Percentiles rank a stretch among this genome's conserved stretches.
These are phyloP conservation scores for Oenanthe javanica DNA, from an alignment of 140 eudicot genomes.

Conservation along the genomic window DNA sequence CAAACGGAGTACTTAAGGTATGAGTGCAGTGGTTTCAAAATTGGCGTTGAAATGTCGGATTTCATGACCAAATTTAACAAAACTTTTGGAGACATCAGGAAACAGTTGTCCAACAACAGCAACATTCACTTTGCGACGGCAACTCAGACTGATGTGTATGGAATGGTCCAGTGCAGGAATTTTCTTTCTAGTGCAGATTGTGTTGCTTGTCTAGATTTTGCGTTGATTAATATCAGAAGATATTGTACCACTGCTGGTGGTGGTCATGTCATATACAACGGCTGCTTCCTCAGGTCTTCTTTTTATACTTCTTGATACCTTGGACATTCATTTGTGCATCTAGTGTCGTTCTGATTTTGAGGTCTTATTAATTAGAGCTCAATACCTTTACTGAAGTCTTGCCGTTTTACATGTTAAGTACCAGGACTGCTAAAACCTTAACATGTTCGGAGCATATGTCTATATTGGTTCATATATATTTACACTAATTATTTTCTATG, in stretches of 20 bases:
- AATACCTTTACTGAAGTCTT: too few relatives aligned
- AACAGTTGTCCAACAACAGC: too few relatives aligned
- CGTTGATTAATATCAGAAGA: neutral
- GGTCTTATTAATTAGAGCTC: neutral
- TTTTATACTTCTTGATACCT: too few relatives aligned
- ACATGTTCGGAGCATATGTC: too few relatives aligned
- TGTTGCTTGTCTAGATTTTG: neutral
- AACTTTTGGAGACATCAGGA: too few relatives aligned
- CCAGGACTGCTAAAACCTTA: too few relatives aligned
- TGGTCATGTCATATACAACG: neutral
- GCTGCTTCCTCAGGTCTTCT: constrained; percentile 8
- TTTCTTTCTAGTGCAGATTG: neutral
- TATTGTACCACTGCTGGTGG: neutral
- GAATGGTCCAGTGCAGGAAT: constrained; percentile 2
- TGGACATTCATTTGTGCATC: too few relatives aligned
- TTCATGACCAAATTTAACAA: too few relatives aligned
- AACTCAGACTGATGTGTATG: neutral
- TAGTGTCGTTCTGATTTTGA: neutral
- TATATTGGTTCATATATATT: too few relatives aligned
- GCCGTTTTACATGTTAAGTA: too few relatives aligned
- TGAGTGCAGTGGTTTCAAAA: neutral
- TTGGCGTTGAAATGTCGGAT: too few relatives aligned
- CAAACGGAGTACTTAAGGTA: neutral
- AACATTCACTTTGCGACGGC: neutral
- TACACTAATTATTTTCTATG: too few relatives aligned